Conservation (phyloP, 805 yeast species). For the Hanseniaspora valbyensis region DNA sequence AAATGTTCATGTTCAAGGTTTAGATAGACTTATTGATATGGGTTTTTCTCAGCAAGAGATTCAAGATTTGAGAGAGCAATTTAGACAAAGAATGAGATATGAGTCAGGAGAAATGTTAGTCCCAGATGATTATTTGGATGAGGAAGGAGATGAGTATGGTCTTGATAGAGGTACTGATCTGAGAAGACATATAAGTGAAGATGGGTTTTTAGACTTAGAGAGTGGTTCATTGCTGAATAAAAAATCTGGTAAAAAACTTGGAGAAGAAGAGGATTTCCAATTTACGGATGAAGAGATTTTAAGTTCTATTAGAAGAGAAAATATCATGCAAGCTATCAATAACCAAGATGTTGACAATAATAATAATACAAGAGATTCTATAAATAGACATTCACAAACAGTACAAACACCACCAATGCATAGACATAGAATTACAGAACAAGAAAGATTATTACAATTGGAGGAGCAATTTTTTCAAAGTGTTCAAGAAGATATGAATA, state of each 20-base stretch:
- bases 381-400: too few relatives aligned
- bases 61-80: conserved; percentile 59
- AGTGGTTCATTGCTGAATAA: conserved; percentile 1
- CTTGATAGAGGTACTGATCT: background rate
- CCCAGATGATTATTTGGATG: conserved; percentile 18
- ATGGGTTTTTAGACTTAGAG: conserved; percentile 12
- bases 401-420: conserved; percentile 37
- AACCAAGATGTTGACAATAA: conserved; percentile 6
- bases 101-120: conserved; percentile 13
- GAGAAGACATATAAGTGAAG: conserved; percentile 8
- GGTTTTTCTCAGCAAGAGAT: conserved; percentile 78
- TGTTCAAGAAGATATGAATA: conserved; percentile 42
- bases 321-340: background rate
- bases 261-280: conserved; percentile 11
- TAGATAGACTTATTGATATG: conserved; percentile 69
- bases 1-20: conserved; percentile 50
- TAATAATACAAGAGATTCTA: conserved; percentile 30
- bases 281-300: conserved; percentile 14
- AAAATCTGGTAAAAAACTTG: background rate
- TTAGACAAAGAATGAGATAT: conserved; percentile 45
- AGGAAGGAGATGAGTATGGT: conserved; percentile 20
- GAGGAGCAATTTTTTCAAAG: conserved; percentile 89
- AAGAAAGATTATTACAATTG: conserved; percentile 31
- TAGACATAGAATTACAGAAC: conserved; percentile 23
- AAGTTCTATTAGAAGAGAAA: background rate